Base-by-base conservation (phyloP, 352 stramenopile genomes). In the Saprolegnia diclina region DNA sequence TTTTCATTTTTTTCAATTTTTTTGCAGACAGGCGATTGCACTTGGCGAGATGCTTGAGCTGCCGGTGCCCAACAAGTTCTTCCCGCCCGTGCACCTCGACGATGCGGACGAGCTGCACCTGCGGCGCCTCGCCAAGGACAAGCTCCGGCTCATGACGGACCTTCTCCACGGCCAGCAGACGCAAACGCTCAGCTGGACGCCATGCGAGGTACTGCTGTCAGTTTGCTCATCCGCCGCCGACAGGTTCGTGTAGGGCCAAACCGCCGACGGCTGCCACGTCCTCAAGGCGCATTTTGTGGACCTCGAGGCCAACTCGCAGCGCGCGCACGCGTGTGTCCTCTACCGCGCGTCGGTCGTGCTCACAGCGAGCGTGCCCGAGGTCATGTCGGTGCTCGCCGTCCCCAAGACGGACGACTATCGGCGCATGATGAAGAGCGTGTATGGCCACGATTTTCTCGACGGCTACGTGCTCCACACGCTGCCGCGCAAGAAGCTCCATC, bases 101-200 rank as follows among this genome's bases (percentile, higher is more conserved):
- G 76, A 78, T 37, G 82, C 91, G 35, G 84, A 94, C 57, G 74
- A 92, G 21, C 75, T 79, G 21, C 83, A 87, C 69, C 92, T 92
- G 73, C 86, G 87, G 56, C 83, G 84, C 14, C 71, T 91, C 50
- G 81, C 83, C 57, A 91, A 88, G 72, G 81, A 91, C 68, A 83
- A 85, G 21, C 74, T 92, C 35, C 74, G 77, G 24, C 79, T 90
- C 63, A 79, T 92, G 61, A 78, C 89, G 55, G 83, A 84, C 54
- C 88, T 92, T 69, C 82, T 90, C 69, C 80, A 92, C 44, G 83
- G 84, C 90, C 66, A 84, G 77, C 63, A 81, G 79, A 9, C 90
- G 90, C 76, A 92, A 90, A 63, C 91, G 82, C 82, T 80, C 71
- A 48, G 64, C 72, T 62, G 67, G 21, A 73, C 48, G 13, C 45